phyloP scores from a whole-genome alignment of 2,329 filamentous ascomycete species.

The Emergomyces orientalis region DNA sequence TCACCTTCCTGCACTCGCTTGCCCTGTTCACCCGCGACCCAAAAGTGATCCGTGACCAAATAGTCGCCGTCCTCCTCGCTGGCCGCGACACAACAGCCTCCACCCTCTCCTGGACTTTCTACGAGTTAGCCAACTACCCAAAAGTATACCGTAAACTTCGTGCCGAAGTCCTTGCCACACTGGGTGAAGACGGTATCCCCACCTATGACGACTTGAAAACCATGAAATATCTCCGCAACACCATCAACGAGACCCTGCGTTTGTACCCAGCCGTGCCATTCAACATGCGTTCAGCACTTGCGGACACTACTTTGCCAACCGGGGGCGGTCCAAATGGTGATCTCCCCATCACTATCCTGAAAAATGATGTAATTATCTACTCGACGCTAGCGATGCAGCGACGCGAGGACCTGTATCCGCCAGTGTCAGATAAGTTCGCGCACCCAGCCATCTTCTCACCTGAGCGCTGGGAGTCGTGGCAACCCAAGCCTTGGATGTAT shows the following conservation, averaged over 20 bases:
- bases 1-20: slow-evolving; percentile 72
- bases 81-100: slow-evolving; percentile 47
- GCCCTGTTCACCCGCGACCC: slow-evolving; percentile 56
- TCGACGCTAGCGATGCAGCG: slow-evolving; percentile 65
- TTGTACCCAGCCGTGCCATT: slow-evolving; percentile 40
- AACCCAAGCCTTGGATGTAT: slow-evolving; percentile 59
- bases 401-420: slow-evolving; percentile 51
- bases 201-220: slow-evolving; percentile 21
- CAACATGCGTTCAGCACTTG: slow-evolving; percentile 34
- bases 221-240: slow-evolving; percentile 20
- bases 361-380: slow-evolving; percentile 58
- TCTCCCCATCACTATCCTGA: slow-evolving; percentile 55
- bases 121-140: slow-evolving; percentile 36
- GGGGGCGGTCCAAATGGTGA: slow-evolving; percentile 54
- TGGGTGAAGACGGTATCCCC: slow-evolving; percentile 13
- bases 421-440: slow-evolving; percentile 36
- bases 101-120: slow-evolving; percentile 40
- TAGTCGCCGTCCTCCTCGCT: slow-evolving; percentile 53
- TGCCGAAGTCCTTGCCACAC: slow-evolving; percentile 19
- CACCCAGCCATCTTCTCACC: slow-evolving; percentile 50
- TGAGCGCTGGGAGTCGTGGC: slow-evolving; percentile 55
- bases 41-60: slow-evolving; percentile 60
- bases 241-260: slow-evolving; percentile 32
- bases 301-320: slow-evolving; percentile 36
- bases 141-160: slow-evolving; percentile 31